These are phyloP conservation scores for Aspergillus ellipticus DNA, from an alignment of 495 filamentous ascomycete species.

Conservation along the genomic window DNA sequence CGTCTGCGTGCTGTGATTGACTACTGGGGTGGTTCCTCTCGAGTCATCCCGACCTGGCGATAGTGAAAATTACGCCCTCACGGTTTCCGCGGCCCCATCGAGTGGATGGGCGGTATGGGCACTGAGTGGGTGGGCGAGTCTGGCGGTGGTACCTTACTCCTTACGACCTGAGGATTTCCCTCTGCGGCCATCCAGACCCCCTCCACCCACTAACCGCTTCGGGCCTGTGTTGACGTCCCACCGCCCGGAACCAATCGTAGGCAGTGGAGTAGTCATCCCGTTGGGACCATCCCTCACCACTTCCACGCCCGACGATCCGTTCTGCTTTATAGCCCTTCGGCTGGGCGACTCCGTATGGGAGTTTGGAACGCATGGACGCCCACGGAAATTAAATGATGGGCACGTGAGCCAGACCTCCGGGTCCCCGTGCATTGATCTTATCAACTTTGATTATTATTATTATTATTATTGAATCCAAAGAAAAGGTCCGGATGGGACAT, in stretches of 20 bases:
- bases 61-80: no score
- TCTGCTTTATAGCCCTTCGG: background rate
- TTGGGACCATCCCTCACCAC: conserved; percentile 9
- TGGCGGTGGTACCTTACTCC: background rate
- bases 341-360: no score
- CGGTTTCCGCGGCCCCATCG: no score
- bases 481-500: no score
- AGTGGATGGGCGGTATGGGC: no score
- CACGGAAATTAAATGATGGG: background rate
- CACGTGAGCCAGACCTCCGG: no score
- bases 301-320: background rate
- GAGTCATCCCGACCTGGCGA: background rate
- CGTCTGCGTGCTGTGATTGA: no score
- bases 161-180: background rate
- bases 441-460: no score
- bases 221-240: conserved; percentile 13
- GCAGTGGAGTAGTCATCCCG: conserved; percentile 5
- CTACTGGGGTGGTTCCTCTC: background rate
- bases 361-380: background rate
- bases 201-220: conserved; percentile 8
- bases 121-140: no score
- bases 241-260: background rate
- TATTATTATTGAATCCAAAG: no score
- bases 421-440: background rate
- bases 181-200: background rate